A percentile compares a stretch with the other conserved stretches of the same genome.
Evolutionary conservation across 176 grass and related monocot species (phyloP).

Genomic region (Alloteropsis semialata): DNA sequence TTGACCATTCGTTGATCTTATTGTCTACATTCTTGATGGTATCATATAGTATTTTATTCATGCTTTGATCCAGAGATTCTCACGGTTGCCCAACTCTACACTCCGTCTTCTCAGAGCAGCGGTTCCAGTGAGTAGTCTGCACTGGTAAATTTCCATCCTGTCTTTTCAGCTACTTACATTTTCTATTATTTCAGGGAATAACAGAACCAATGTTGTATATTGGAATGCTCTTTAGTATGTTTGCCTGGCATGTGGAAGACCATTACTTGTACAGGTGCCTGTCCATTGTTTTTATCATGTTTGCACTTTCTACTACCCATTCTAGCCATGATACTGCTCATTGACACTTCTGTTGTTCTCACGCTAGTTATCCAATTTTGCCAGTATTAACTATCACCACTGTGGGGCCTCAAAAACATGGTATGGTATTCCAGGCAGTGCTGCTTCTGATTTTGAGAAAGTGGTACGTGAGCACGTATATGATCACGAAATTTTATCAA

Average conservation of each 20-base stretch:
- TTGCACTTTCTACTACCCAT: constrained; percentile 19
- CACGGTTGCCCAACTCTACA: constrained; percentile 74
- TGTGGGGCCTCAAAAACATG: constrained; percentile 97
- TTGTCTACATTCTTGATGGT: background rate
- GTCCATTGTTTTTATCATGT: constrained; percentile 11
- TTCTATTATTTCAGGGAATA: constrained; percentile 68
- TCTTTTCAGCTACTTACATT: constrained; percentile 14
- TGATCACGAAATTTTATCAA: constrained; percentile 73
- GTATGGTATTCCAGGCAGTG: constrained; percentile 84
- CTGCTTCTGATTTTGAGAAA: constrained; percentile 87
- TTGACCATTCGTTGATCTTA: constrained; percentile 12
- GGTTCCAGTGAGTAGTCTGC: constrained; percentile 67
- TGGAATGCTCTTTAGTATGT: constrained; percentile 99
- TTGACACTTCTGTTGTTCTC: constrained; percentile 25
- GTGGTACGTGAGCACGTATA: constrained; percentile 75
- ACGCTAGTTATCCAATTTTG: constrained; percentile 20
- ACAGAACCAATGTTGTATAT: constrained; percentile 99
- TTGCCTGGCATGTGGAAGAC: constrained; percentile 99
- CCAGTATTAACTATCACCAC: constrained; percentile 97
- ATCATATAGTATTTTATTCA: background rate
- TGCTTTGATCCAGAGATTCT: constrained; percentile 70
- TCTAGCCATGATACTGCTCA: constrained; percentile 3
- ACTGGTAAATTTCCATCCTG: constrained; percentile 1
- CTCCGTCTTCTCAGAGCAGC: constrained; percentile 71
- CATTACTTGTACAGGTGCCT: constrained; percentile 92